phyloP scores from a whole-genome alignment of 2,329 filamentous ascomycete genomes.

The Fusarium nurragi region DNA sequence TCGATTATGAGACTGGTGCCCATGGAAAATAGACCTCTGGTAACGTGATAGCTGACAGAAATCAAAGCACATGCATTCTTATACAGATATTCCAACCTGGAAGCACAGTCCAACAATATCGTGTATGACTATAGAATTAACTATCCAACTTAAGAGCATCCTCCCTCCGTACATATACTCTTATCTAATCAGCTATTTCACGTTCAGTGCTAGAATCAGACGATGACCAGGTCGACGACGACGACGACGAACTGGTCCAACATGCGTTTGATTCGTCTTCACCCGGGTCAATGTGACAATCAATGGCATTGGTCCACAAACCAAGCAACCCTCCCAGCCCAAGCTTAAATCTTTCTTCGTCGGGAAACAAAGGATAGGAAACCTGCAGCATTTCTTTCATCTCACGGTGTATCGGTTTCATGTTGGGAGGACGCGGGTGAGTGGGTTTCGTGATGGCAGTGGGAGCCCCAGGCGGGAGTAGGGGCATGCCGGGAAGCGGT shows the following conservation, averaged over 20 bases:
- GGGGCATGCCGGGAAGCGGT: neutral
- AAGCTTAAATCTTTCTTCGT: neutral
- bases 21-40: no score
- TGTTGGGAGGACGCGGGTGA: neutral
- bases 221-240: neutral
- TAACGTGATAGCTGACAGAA: no score
- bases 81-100: neutral
- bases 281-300: neutral
- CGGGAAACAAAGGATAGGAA: rapidly evolving
- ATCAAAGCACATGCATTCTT: no score
- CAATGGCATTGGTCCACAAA: constrained; percentile 10
- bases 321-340: neutral
- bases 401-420: neutral
- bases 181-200: neutral
- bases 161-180: neutral
- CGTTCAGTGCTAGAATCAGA: neutral
- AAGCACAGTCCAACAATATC: neutral
- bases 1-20: no score
- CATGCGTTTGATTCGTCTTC: neutral
- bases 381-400: neutral
- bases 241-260: neutral
- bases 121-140: neutral
- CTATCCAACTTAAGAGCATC: no score
- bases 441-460: neutral
- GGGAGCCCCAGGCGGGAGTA: neutral